These are phyloP conservation scores for Russula ochroleuca DNA, from an alignment of 768 basidiomycete species.

Conservation along the genomic window DNA sequence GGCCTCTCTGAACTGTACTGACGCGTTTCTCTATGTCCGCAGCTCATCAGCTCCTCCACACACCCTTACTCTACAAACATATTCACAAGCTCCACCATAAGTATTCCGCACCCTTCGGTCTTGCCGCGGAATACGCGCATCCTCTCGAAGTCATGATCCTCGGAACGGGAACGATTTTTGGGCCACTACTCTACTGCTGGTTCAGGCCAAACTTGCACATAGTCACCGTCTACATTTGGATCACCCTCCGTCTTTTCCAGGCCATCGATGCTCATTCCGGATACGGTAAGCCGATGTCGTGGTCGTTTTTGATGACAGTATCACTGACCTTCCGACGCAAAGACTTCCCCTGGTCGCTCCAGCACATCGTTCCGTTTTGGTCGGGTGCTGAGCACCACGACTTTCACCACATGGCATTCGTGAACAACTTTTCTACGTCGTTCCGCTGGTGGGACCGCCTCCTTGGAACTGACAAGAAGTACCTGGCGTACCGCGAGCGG, in stretches of 20 bases:
- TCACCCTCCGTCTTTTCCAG: conserved; percentile 90
- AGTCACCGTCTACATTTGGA: conserved; percentile 90
- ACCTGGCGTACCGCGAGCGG: conserved; percentile 70
- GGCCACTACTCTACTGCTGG: conserved; percentile 82
- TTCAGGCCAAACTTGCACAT: conserved; percentile 81
- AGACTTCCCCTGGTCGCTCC: conserved; percentile 98
- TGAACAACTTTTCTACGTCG: conserved; percentile 88
- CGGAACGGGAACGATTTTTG: conserved; percentile 84
- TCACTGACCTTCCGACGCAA: background rate
- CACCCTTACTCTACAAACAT: conserved; percentile 77
- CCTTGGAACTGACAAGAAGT: conserved; percentile 89
- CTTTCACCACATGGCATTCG: conserved; percentile 97
- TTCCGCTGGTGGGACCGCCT: conserved; percentile 92
- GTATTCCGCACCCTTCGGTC: conserved; percentile 93
- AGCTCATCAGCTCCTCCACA: conserved; percentile 91
- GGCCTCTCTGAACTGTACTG: background rate
- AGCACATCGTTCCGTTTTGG: conserved; percentile 93
- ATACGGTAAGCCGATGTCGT: conserved; percentile 57
- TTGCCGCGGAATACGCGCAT: conserved; percentile 97
- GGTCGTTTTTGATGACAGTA: background rate
- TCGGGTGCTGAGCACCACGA: conserved; percentile 97
- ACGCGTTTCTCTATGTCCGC: conserved; percentile 15
- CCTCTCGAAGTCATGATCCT: conserved; percentile 95
- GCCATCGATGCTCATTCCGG: conserved; percentile 97
- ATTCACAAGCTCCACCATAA: conserved; percentile 98